Conservation (phyloP, 1,139 yeast species). For the Candida sojae region DNA sequence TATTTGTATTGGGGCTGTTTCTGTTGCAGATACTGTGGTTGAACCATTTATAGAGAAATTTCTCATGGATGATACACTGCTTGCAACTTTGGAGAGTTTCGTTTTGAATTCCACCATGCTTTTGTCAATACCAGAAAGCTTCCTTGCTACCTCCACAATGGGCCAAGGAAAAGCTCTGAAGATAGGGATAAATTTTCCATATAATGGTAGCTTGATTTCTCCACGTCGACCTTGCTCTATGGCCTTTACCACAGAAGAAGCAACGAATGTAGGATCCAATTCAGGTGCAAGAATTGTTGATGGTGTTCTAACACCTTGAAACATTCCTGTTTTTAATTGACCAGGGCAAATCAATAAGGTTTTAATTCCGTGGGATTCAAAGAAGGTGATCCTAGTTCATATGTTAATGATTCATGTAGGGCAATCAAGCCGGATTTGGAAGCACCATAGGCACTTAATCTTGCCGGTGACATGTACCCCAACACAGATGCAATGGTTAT, state of each 20-base stretch:
- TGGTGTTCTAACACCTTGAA: constrained; percentile 71
- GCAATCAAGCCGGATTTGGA: constrained; percentile 85
- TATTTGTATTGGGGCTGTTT: not conserved
- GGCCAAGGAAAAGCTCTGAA: constrained; percentile 78
- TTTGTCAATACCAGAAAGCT: constrained; percentile 62
- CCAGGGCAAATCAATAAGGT: constrained; percentile 86
- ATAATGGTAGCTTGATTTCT: constrained; percentile 71
- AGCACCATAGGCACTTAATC: constrained; percentile 83
- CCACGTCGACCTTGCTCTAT: constrained; percentile 65
- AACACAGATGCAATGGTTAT: constrained; percentile 81
- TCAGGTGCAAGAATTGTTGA: constrained; percentile 78
- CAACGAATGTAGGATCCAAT: constrained; percentile 66
- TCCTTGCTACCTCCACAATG: constrained; percentile 53
- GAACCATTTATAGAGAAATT: constrained; percentile 9
- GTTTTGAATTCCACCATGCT: constrained; percentile 46
- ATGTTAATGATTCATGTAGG: constrained; percentile 77
- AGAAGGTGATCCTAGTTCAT: constrained; percentile 63
- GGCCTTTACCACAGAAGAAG: constrained; percentile 56
- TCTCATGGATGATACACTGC: constrained; percentile 21
- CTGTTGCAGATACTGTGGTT: constrained; percentile 2
- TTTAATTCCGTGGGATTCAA: constrained; percentile 54
- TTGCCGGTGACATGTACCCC: constrained; percentile 84
- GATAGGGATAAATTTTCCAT: constrained; percentile 71
- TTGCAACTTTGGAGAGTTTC: constrained; percentile 16
- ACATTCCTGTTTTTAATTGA: constrained; percentile 74